A percentile compares a stretch with the other conserved stretches of the same genome.
These are phyloP conservation scores for Plectranthus barbatus DNA, from an alignment of 257 asterid genomes.

Conservation along the genomic window DNA sequence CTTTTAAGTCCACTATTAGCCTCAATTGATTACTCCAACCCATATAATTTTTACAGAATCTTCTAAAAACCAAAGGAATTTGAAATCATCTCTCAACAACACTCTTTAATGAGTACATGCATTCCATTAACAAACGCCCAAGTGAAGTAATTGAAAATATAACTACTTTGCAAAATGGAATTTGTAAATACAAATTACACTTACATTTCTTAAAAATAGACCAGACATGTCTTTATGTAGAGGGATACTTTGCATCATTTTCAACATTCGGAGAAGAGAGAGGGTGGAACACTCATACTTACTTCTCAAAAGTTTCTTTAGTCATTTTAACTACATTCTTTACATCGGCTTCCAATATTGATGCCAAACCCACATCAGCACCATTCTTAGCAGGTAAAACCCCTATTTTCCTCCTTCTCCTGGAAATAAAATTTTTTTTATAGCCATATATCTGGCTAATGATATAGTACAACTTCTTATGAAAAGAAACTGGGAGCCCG, in stretches of 20 bases:
- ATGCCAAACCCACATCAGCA: slow-evolving; percentile 49
- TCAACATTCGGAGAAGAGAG: neutral
- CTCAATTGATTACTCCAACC: no score
- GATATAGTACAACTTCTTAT: slow-evolving; percentile 59
- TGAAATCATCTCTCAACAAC: no score
- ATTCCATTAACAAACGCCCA: no score
- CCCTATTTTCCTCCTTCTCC: slow-evolving; percentile 34
- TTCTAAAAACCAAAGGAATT: no score
- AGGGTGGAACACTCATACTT: slow-evolving; percentile 32
- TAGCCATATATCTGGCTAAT: slow-evolving; percentile 46
- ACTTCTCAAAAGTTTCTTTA: slow-evolving; percentile 77
- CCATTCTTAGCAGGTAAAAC: slow-evolving; percentile 46
- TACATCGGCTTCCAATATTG: slow-evolving; percentile 83
- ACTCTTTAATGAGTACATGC: no score
- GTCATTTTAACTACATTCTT: slow-evolving; percentile 74
- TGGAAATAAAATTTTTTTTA: slow-evolving; percentile 32
- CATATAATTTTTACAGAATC: no score
- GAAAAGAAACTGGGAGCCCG: slow-evolving; percentile 95
- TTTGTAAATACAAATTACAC: slow-evolving; percentile 1
- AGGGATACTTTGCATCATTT: neutral
- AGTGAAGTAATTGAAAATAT: no score
- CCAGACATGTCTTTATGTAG: neutral
- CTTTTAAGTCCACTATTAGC: no score
- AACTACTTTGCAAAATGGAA: neutral
- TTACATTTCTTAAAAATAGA: neutral